Conservation (phyloP, 257 asterid genomes). For the Pogostemon cablin region DNA sequence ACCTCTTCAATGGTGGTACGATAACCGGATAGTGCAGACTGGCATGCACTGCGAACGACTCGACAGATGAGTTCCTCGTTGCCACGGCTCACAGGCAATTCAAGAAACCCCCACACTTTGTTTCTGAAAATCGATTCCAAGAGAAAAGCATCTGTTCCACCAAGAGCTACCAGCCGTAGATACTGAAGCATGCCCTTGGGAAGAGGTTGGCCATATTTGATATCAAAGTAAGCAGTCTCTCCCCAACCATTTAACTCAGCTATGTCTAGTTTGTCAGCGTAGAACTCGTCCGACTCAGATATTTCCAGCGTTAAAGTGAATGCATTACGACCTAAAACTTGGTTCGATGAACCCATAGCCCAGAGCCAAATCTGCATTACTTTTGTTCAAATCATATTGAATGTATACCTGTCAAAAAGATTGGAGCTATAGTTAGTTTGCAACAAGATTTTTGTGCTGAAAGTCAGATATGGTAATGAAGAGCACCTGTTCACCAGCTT, state of each 20-base stretch:
- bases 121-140: slow-evolving; percentile 81
- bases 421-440: background rate
- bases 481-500: slow-evolving; percentile 91
- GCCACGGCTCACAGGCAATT: slow-evolving; percentile 75
- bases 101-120: slow-evolving; percentile 75
- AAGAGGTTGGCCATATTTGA: slow-evolving; percentile 73
- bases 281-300: slow-evolving; percentile 68
- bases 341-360: slow-evolving; percentile 89
- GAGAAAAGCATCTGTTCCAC: slow-evolving; percentile 87
- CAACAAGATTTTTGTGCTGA: background rate
- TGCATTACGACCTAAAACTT: slow-evolving; percentile 64
- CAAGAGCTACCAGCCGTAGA: slow-evolving; percentile 76
- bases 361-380: slow-evolving; percentile 94
- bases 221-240: slow-evolving; percentile 72
- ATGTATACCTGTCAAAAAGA: slow-evolving; percentile 64
- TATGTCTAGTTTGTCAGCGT: slow-evolving; percentile 80
- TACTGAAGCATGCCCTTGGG: slow-evolving; percentile 75
- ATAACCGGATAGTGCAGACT: slow-evolving; percentile 76
- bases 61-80: slow-evolving; percentile 89
- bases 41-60: slow-evolving; percentile 68
- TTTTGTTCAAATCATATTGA: slow-evolving; percentile 87
- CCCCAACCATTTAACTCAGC: slow-evolving; percentile 79
- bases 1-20: slow-evolving; percentile 92
- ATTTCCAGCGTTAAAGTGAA: slow-evolving; percentile 86
- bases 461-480: slow-evolving; percentile 15